Conservation (phyloP, 768 basidiomycete species). For the Termitomyces sp. region DNA sequence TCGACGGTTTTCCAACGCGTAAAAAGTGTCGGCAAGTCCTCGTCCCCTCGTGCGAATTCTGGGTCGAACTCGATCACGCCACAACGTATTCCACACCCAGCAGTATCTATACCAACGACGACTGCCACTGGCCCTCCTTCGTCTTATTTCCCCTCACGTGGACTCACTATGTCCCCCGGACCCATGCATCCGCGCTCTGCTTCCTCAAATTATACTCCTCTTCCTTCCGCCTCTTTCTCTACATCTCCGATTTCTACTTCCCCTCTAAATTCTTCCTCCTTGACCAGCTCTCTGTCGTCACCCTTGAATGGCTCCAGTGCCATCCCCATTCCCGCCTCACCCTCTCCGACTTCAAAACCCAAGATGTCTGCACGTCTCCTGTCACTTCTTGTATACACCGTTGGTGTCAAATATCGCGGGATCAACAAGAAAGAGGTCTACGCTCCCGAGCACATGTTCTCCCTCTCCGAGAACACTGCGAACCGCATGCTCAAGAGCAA, state of each 20-base stretch:
- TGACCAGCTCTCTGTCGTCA: background rate
- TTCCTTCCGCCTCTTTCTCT: background rate
- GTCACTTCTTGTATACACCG: conserved; percentile 88
- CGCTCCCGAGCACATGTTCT: conserved; percentile 86
- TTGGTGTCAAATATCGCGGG: conserved; percentile 93
- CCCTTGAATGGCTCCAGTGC: conserved; percentile 5
- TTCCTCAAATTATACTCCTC: background rate
- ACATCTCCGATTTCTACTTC: conserved; percentile 1
- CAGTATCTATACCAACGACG: background rate
- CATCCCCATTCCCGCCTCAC: conserved; percentile 10
- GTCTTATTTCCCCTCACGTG: background rate
- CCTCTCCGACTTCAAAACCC: conserved; percentile 37
- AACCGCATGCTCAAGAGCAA: conserved; percentile 67
- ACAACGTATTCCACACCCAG: conserved; percentile 4
- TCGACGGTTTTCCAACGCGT: conserved; percentile 39
- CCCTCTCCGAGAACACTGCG: conserved; percentile 81
- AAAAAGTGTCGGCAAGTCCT: conserved; percentile 28
- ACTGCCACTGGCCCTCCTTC: background rate
- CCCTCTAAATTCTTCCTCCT: background rate
- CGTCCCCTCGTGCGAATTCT: conserved; percentile 11
- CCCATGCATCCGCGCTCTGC: background rate
- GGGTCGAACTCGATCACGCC: conserved; percentile 4
- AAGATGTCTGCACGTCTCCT: conserved; percentile 77
- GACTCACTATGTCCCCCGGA: background rate
- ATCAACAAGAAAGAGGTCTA: conserved; percentile 89